Base-by-base conservation (phyloP, 306 rosid species). In the Inga laurina region DNA sequence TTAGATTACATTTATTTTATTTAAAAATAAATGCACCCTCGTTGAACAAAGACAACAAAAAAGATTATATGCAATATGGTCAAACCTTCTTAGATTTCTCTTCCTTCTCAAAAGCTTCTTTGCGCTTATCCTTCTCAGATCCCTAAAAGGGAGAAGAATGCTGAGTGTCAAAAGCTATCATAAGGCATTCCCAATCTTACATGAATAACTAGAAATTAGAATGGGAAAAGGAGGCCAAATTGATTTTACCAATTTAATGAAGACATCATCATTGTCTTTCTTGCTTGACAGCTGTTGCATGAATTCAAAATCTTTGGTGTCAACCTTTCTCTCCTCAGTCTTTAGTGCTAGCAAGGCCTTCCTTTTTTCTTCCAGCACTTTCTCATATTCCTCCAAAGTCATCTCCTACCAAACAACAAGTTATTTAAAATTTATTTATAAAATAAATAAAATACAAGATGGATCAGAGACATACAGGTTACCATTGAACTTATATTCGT, bases 341-440 rank as follows among this genome's bases (percentile, higher is more conserved):
- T 90, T 96, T n/a, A 81, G 91, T n/a, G 90, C 87, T 76, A 82
- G 90, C 66, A 94, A 75, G 52, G 98, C 95, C 87, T 90, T 93
- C 89, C 99, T 87, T 87, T 88, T 96, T 85, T 91, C 99, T 81
- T 92, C 97, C 81, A 88, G 83, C 77, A 96, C 86, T 79, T 96
- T 96, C 85, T 96, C 91, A 83, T 94, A 96, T 87, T 96, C 99
- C 86, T 92, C 99, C 86, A 96, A 82, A 8, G 99, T 96, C 99
- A 96, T 96, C 80, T 96, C 98, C 99, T 96, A 46, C 62, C 75
- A 85, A 39, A 72, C 49, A 70, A 69, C 19, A 30, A 32, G 77
- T 82, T 56, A 44, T 54, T 11, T 21, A 35, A 35, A 39, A 22
- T 1, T 82, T 46, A 51, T 7, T 8, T 5, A 39, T n/a, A 41